These are phyloP conservation scores for Thozetella sp. DNA, from an alignment of 495 filamentous ascomycete species.

Conservation along the genomic window DNA sequence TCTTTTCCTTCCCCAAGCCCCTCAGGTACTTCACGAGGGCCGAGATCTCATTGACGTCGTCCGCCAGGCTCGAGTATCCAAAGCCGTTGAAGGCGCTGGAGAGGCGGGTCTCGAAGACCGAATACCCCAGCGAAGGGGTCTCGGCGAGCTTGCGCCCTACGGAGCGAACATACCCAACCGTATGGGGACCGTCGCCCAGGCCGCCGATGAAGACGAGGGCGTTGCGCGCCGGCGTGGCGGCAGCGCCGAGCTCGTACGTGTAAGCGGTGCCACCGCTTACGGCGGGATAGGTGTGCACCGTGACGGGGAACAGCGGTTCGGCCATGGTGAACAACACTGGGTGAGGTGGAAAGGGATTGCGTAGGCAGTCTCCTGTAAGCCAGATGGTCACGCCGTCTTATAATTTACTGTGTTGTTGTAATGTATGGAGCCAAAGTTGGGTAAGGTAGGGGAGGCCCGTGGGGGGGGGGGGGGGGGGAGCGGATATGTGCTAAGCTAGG, in stretches of 20 bases:
- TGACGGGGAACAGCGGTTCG: constrained; percentile 22
- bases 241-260: constrained; percentile 32
- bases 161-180: constrained; percentile 65
- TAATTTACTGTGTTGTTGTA: no score
- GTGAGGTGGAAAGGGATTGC: constrained; percentile 1
- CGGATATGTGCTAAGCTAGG: no score
- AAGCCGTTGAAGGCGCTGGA: constrained; percentile 68
- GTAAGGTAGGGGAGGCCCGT: no score
- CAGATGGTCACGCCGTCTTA: no score
- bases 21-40: constrained; percentile 73
- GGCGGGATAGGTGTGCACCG: constrained; percentile 34
- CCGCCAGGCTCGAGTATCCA: constrained; percentile 65
- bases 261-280: constrained; percentile 19
- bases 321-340: no score
- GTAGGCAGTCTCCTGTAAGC: not conserved
- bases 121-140: constrained; percentile 31
- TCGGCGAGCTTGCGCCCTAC: constrained; percentile 64
- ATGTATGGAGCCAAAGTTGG: no score
- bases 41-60: constrained; percentile 75
- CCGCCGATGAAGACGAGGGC: constrained; percentile 84
- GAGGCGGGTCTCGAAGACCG: constrained; percentile 45
- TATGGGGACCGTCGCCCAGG: constrained; percentile 77
- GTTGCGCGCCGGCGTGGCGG: constrained; percentile 45
- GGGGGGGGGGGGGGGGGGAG: no score
- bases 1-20: constrained; percentile 45